phyloP scores from a whole-genome alignment of 495 filamentous ascomycete genomes.

The Ramalina intermedia region DNA sequence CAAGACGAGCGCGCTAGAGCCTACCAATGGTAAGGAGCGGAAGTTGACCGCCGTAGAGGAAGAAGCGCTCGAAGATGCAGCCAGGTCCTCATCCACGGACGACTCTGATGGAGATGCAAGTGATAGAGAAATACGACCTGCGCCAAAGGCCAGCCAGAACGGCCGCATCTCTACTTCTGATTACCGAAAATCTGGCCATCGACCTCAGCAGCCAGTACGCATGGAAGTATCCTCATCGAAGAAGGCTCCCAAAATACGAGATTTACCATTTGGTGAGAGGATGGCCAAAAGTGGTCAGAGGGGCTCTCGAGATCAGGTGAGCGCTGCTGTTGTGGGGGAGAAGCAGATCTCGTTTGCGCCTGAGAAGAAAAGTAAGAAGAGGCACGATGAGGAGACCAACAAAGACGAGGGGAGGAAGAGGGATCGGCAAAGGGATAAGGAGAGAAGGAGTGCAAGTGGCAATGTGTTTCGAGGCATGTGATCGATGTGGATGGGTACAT shows the following conservation, averaged over 20 bases:
- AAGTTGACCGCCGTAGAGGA: constrained; percentile 56
- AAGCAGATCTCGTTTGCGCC: constrained; percentile 75
- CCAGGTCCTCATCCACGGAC: constrained; percentile 29
- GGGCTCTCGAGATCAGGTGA: constrained; percentile 23
- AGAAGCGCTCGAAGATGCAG: constrained; percentile 37
- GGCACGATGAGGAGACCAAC: constrained; percentile 8
- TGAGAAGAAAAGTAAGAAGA: constrained; percentile 36
- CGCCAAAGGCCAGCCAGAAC: constrained; percentile 27
- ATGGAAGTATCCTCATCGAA: constrained; percentile 44
- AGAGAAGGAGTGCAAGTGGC: constrained; percentile 36
- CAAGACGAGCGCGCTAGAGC: constrained; percentile 19
- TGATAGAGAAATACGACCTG: constrained; percentile 28
- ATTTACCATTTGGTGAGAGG: constrained; percentile 59
- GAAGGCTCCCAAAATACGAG: constrained; percentile 27
- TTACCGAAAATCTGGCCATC: constrained; percentile 40
- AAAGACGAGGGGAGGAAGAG: constrained; percentile 11
- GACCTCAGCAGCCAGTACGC: constrained; percentile 36
- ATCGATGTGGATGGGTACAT: constrained; percentile 6
- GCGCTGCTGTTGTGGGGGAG: constrained; percentile 59
- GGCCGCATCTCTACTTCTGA: constrained; percentile 52
- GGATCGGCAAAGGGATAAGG: constrained; percentile 21
- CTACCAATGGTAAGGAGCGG: constrained; percentile 26
- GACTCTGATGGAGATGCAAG: constrained; percentile 24
- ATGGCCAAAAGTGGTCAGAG: constrained; percentile 31
- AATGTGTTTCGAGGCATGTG: constrained; percentile 40